Conservation (phyloP, 2,329 filamentous ascomycete species). For the Alternaria sp. region DNA sequence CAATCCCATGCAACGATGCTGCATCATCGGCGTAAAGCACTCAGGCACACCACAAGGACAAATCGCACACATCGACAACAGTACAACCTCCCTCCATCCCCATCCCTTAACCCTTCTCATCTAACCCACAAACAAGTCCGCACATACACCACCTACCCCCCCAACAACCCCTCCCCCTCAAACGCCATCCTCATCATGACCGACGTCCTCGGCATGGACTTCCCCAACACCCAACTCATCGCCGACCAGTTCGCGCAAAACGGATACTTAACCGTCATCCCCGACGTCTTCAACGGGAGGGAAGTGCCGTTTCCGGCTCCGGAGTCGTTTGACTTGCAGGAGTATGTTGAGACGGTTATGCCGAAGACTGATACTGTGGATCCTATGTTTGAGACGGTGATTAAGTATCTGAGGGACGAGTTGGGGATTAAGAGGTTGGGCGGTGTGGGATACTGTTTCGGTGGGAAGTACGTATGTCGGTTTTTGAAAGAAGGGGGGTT, state of each 20-base stretch:
- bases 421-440: slow-evolving; percentile 63
- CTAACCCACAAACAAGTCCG: slow-evolving; percentile 50
- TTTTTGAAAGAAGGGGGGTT: slow-evolving; percentile 65
- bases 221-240: slow-evolving; percentile 62
- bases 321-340: slow-evolving; percentile 56
- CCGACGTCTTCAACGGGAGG: slow-evolving; percentile 75
- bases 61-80: slow-evolving; percentile 54
- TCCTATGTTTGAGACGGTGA: slow-evolving; percentile 59
- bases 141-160: slow-evolving; percentile 61
- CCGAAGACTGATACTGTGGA: slow-evolving; percentile 54
- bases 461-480: slow-evolving; percentile 66
- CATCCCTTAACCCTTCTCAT: not conserved
- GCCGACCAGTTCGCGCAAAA: slow-evolving; percentile 78
- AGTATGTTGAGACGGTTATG: slow-evolving; percentile 57
- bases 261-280: slow-evolving; percentile 72
- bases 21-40: slow-evolving; percentile 58
- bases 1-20: slow-evolving; percentile 57
- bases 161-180: slow-evolving; percentile 55
- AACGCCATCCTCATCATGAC: slow-evolving; percentile 61
- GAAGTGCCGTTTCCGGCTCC: slow-evolving; percentile 62
- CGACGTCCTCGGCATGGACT: slow-evolving; percentile 65
- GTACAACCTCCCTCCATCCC: slow-evolving; percentile 40
- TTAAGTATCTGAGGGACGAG: slow-evolving; percentile 65
- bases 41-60: slow-evolving; percentile 58
- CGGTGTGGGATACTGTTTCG: slow-evolving; percentile 76